Conservation (phyloP, 225 moss, liverwort and hornwort species). For the Marchantia polymorpha region DNA sequence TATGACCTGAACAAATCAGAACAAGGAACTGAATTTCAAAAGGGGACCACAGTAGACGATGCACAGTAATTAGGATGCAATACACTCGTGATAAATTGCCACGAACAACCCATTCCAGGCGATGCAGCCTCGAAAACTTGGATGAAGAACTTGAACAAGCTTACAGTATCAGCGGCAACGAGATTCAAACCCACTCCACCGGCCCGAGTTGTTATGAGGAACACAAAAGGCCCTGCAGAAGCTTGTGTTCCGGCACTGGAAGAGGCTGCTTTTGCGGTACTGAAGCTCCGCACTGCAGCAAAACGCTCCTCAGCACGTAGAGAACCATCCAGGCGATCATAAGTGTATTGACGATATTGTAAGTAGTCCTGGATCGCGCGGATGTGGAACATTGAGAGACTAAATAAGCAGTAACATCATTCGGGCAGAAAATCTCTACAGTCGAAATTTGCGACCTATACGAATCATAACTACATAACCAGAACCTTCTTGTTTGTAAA, state of each 20-base stretch:
- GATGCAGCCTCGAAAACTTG: too few relatives aligned
- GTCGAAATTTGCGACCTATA: too few relatives aligned
- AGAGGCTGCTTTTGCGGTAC: constrained; percentile 35
- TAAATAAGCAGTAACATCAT: background rate
- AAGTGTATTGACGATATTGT: constrained; percentile 75
- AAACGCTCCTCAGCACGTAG: constrained; percentile 91
- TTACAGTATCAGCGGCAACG: constrained; percentile 84
- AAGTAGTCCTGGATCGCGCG: constrained; percentile 63
- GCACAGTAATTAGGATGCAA: background rate
- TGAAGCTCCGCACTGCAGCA: constrained; percentile 76
- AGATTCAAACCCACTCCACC: constrained; percentile 94
- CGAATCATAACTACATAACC: too few relatives aligned
- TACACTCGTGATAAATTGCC: too few relatives aligned
- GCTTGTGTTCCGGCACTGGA: constrained; percentile 28
- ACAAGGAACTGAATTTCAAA: background rate
- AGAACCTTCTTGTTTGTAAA: too few relatives aligned
- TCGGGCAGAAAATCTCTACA: background rate
- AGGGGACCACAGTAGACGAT: background rate
- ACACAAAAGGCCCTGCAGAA: constrained; percentile 57
- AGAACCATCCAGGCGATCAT: constrained; percentile 89
- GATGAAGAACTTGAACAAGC: constrained; percentile 18
- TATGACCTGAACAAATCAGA: constrained; percentile 57
- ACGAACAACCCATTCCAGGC: too few relatives aligned
- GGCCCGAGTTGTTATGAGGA: constrained; percentile 88
- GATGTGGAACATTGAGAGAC: background rate